Percentiles rank a stretch among this genome's conserved stretches.
phyloP scores from a whole-genome alignment of 495 filamentous ascomycete species.

The Penicillium steckii region DNA sequence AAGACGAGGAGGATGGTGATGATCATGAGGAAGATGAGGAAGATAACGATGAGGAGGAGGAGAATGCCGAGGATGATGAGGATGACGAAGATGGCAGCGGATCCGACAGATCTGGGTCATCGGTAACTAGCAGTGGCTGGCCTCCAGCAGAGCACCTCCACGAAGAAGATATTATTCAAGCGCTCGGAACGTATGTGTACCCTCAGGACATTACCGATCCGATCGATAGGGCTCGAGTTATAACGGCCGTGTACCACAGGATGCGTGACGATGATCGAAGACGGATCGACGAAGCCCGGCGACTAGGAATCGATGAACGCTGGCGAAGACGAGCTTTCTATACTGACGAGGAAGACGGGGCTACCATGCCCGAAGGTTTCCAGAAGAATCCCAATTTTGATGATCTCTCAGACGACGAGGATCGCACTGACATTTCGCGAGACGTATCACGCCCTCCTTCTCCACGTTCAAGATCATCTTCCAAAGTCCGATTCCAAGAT shows the following conservation, averaged over 20 bases:
- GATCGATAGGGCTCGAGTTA: constrained; percentile 40
- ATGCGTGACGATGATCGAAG: constrained; percentile 42
- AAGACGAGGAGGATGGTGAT: neutral
- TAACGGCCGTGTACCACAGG: constrained; percentile 38
- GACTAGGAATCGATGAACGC: constrained; percentile 62
- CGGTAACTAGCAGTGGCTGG: constrained; percentile 34
- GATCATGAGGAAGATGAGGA: constrained; percentile 3
- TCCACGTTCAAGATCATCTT: constrained; percentile 77
- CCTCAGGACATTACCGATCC: constrained; percentile 41
- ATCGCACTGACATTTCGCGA: constrained; percentile 32
- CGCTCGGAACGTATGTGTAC: constrained; percentile 36
- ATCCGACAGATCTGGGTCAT: constrained; percentile 29
- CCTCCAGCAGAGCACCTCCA: constrained; percentile 39
- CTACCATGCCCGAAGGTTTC: constrained; percentile 60
- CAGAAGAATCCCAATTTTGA: constrained; percentile 61
- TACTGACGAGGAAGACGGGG: constrained; percentile 76
- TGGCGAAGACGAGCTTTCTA: constrained; percentile 76
- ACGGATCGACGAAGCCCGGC: constrained; percentile 39
- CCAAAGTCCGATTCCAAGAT: constrained; percentile 81
- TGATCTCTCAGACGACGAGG: constrained; percentile 31
- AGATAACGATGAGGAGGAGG: constrained; percentile 17
- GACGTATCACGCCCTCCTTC: constrained; percentile 49
- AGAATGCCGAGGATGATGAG: constrained; percentile 27
- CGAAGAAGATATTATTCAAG: constrained; percentile 41
- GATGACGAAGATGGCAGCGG: constrained; percentile 30